Evolutionary conservation across 176 grass and related monocot species (phyloP).

Genomic region (Alloteropsis semialata): DNA sequence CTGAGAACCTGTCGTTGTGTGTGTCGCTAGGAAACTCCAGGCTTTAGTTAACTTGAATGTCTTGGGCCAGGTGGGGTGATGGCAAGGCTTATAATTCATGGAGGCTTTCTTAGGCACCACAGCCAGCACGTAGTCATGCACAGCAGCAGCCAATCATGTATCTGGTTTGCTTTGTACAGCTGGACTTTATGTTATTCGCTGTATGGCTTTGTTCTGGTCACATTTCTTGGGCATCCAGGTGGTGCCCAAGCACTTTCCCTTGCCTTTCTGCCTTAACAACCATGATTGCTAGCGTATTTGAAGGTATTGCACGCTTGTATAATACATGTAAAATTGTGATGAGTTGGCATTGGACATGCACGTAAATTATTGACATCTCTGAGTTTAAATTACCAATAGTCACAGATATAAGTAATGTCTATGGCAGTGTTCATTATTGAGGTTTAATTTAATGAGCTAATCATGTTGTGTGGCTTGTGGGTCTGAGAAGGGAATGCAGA

Average conservation of each 20-base stretch:
- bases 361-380: too few relatives aligned
- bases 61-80: not conserved
- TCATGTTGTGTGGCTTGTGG: too few relatives aligned
- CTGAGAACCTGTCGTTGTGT: not conserved
- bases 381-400: too few relatives aligned
- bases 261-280: not conserved
- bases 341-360: too few relatives aligned
- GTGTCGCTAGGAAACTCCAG: not conserved
- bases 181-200: too few relatives aligned
- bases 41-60: not conserved
- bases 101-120: not conserved
- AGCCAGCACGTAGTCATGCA: not conserved
- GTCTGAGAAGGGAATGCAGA: too few relatives aligned
- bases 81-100: not conserved
- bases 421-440: too few relatives aligned
- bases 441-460: too few relatives aligned
- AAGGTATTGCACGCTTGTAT: not conserved
- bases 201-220: too few relatives aligned
- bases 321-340: not conserved
- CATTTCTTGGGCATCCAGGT: not conserved
- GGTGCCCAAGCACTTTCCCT: not conserved
- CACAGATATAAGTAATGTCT: too few relatives aligned
- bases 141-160: not conserved
- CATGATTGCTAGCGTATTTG: not conserved
- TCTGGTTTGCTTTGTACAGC: too few relatives aligned